These are phyloP conservation scores for Brachypodium distachyon DNA, from an alignment of 202 grass and related monocot genomes.

Conservation along the genomic window DNA sequence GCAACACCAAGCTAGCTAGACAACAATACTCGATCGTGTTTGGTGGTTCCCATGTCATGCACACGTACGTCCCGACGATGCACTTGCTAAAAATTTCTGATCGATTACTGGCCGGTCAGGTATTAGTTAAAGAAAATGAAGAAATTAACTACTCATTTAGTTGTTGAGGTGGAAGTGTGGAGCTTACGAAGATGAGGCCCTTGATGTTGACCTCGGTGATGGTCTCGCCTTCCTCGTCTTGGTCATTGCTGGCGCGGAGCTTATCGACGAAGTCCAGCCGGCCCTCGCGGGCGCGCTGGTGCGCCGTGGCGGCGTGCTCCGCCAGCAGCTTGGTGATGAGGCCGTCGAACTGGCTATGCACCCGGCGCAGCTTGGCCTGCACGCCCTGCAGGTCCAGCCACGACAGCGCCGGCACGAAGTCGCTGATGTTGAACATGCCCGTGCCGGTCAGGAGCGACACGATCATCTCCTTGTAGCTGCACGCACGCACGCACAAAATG, in stretches of 20 bases:
- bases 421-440: conserved; percentile 76
- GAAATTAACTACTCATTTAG: not conserved
- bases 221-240: conserved; percentile 50
- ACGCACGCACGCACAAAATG: not conserved
- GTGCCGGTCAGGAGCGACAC: conserved; percentile 61
- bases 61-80: not conserved
- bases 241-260: conserved; percentile 31
- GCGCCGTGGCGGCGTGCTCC: conserved; percentile 54
- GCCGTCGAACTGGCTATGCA: conserved; percentile 57
- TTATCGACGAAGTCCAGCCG: conserved; percentile 66
- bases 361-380: conserved; percentile 54
- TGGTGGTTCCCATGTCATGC: not conserved
- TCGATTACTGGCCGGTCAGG: too few relatives aligned
- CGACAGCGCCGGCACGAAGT: conserved; percentile 76
- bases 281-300: conserved; percentile 34
- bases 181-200: conserved; percentile 80
- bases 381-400: conserved; percentile 80
- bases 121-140: too few relatives aligned
- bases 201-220: conserved; percentile 85
- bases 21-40: not conserved
- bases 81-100: too few relatives aligned
- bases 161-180: not conserved
- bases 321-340: conserved; percentile 66
- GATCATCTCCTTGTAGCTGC: conserved; percentile 90
- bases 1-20: not conserved